Evolutionary conservation across 345 rosid species (phyloP).

Genomic region (Jatropha curcas): DNA sequence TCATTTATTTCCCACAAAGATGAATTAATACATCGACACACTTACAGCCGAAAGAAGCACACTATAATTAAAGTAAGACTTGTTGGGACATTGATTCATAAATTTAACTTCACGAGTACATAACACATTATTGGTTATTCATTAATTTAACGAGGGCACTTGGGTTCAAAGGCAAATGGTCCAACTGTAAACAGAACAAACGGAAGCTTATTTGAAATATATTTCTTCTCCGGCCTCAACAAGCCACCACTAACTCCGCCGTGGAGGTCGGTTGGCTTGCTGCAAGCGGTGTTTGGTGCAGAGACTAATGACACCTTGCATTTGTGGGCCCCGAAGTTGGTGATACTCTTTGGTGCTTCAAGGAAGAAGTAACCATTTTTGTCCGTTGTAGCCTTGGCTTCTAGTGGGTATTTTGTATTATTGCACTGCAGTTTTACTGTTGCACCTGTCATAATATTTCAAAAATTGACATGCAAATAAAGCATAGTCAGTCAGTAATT

Average conservation of each 20-base stretch:
- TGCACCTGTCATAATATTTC: slow-evolving; percentile 48
- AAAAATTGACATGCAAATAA: background rate
- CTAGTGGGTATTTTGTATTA: slow-evolving; percentile 43
- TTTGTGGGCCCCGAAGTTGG: slow-evolving; percentile 74
- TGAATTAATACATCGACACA: slow-evolving; percentile 2
- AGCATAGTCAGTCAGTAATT: background rate
- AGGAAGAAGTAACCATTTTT: slow-evolving; percentile 76
- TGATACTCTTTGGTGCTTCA: slow-evolving; percentile 64
- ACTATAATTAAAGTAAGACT: too few species aligned
- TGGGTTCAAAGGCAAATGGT: slow-evolving; percentile 80
- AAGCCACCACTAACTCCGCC: slow-evolving; percentile 58
- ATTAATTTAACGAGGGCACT: slow-evolving; percentile 45
- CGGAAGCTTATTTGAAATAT: slow-evolving; percentile 30
- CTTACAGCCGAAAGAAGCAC: too few species aligned
- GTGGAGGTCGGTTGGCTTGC: slow-evolving; percentile 47
- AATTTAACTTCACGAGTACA: too few species aligned
- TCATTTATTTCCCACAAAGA: slow-evolving; percentile 17
- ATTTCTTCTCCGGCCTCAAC: slow-evolving; percentile 49
- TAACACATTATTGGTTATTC: too few species aligned
- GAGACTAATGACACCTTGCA: slow-evolving; percentile 59
- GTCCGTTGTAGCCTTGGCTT: slow-evolving; percentile 49
- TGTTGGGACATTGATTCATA: too few species aligned
- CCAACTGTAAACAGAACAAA: slow-evolving; percentile 64
- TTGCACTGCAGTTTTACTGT: slow-evolving; percentile 69
- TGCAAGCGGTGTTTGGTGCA: slow-evolving; percentile 46